Base-by-base conservation (phyloP, 106 monocot species). In the Cymbidium sinense region DNA sequence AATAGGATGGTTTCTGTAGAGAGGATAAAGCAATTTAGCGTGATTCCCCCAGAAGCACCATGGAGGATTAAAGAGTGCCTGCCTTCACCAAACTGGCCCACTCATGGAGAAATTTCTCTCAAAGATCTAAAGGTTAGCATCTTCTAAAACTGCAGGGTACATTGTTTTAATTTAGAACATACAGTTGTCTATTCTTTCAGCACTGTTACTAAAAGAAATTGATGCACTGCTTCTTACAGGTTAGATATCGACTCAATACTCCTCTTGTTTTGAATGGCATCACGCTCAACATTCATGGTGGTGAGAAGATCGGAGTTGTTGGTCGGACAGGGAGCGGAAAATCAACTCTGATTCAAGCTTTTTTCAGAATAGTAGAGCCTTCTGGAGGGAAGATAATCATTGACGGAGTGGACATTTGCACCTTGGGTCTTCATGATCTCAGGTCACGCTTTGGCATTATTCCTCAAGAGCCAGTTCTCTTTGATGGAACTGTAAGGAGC, bases 1-100 rank as follows among this genome's bases (percentile, higher is more conserved):
- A 96, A 96, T 52, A 91, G 82, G 52, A 96, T 96, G 96, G 93
- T 96, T 7, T 96, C 96, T 31, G 93, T 93, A 19, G 96, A 96
- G 69, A 93, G 96, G 75, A 88, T 96, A 86, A 96, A 93, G 43
- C 96, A 96, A 73, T 93, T 93, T 81, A 88, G 85, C 21, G 81
- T 83, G 36, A 98, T 98, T 83, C 90, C 94, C 27, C 87, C 91
- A 65, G 94, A 98, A 82, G 89, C 91, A 33, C 82, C 87, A 43
- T 98, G 96, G 96, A 70, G 64, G 64, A 94, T 94, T 52, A 75
- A 90, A 85, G 85, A 79, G 31, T 85, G 91, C 50, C 83, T 96
- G 37, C 90, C 94, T 52, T 82, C 85, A 11, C 78, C 89, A 65
- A 88, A 82, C 70, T 94, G 94, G 96, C 96, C 94, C 15, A 83